These are phyloP conservation scores for Patellifolia procumbens DNA, from an alignment of 179 eudicot genomes.

Conservation along the genomic window DNA sequence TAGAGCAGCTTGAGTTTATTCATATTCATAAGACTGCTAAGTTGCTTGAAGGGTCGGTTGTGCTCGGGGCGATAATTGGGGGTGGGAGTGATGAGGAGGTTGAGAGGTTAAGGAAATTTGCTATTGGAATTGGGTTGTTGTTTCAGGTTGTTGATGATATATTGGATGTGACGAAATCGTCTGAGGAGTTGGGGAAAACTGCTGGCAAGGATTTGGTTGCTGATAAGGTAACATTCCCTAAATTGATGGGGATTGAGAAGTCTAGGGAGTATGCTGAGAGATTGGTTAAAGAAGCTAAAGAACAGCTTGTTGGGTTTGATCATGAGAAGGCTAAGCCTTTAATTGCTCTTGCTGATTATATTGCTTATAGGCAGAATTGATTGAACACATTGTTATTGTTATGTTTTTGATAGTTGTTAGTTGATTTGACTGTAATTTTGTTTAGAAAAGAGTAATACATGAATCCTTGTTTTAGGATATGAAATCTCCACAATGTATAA, in stretches of 20 bases:
- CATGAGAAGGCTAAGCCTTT: conserved; percentile 51
- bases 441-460: too few species aligned
- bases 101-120: conserved; percentile 58
- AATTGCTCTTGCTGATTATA: conserved; percentile 65
- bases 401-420: too few species aligned
- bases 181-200: conserved; percentile 64
- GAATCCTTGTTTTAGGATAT: too few species aligned
- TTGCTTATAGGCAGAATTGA: conserved; percentile 57
- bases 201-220: conserved; percentile 75
- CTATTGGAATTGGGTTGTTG: conserved; percentile 57
- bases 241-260: conserved; percentile 62
- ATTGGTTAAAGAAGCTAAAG: conserved; percentile 50
- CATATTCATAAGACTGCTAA: conserved; percentile 69
- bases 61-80: conserved; percentile 61
- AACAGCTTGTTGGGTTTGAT: conserved; percentile 54
- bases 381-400: too few species aligned
- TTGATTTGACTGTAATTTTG: too few species aligned
- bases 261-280: conserved; percentile 56
- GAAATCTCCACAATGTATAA: too few species aligned
- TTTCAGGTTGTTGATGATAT: conserved; percentile 78
- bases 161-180: conserved; percentile 62
- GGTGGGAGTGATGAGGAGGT: conserved; percentile 62
- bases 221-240: conserved; percentile 63
- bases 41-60: conserved; percentile 59
- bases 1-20: conserved; percentile 60